Evolutionary conservation across 139 green algal species (phyloP).

Genomic region (Chlamydomonas incerta): DNA sequence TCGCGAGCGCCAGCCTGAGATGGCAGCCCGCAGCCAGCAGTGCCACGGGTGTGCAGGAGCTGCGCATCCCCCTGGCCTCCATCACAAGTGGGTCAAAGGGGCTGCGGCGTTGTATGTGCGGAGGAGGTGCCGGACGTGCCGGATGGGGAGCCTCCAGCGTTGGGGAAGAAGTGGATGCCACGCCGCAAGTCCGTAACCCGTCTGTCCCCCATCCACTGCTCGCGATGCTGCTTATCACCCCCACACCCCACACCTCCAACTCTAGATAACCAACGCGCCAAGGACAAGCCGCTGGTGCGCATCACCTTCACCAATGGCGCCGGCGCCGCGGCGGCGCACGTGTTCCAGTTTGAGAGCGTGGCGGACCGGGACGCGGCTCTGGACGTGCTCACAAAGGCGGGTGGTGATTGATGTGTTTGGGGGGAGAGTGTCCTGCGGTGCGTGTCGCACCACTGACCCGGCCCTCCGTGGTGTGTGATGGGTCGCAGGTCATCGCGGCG

Average conservation of each 20-base stretch:
- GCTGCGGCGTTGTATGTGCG: too few relatives aligned
- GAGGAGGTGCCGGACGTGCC: too few relatives aligned
- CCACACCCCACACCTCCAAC: too few relatives aligned
- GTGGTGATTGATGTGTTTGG: not conserved
- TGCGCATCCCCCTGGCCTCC: conserved; percentile 5
- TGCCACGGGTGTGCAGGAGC: not conserved
- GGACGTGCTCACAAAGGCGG: conserved; percentile 32
- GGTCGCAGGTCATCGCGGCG: not conserved
- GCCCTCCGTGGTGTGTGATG: too few relatives aligned
- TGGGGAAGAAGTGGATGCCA: too few relatives aligned
- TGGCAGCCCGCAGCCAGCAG: conserved; percentile 1
- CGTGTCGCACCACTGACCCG: too few relatives aligned
- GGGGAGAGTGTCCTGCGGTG: too few relatives aligned
- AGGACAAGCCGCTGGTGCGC: conserved; percentile 33
- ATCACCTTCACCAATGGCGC: not conserved
- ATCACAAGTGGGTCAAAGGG: conserved; percentile 8
- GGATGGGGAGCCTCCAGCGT: too few relatives aligned
- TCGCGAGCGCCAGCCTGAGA: not conserved
- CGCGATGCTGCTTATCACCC: too few relatives aligned
- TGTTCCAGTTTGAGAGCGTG: conserved; percentile 36
- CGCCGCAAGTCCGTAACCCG: too few relatives aligned
- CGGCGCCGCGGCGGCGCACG: not conserved
- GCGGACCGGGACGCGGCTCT: conserved; percentile 27
- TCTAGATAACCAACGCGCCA: conserved; percentile 30
- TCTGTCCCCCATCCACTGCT: too few relatives aligned